Percentiles rank a stretch among this genome's conserved stretches.
phyloP scores from a whole-genome alignment of 2,329 filamentous ascomycete species.

The Ophiognomonia clavigignenti-juglandacearum region DNA sequence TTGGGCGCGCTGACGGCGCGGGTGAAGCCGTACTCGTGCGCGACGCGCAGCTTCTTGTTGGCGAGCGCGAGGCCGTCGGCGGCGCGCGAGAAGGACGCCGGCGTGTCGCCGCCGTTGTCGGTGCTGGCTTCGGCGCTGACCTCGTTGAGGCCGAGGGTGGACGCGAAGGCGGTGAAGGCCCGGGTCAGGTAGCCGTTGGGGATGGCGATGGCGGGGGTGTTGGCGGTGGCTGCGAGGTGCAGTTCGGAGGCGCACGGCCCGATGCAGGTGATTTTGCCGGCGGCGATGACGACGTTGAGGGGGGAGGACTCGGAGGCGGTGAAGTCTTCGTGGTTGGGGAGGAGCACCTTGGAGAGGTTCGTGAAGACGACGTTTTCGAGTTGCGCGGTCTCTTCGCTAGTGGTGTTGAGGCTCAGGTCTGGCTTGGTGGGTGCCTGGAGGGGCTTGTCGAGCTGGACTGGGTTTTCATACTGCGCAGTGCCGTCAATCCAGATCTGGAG shows the following conservation, averaged over 20 bases:
- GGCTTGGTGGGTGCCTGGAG: conserved; percentile 32
- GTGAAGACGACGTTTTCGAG: conserved; percentile 46
- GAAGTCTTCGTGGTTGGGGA: conserved; percentile 37
- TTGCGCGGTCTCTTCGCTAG: conserved; percentile 35
- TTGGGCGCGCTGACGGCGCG: conserved; percentile 53
- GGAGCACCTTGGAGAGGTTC: conserved; percentile 47
- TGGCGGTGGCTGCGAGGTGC: conserved; percentile 29
- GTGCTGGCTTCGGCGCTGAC: conserved; percentile 54
- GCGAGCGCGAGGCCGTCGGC: conserved; percentile 52
- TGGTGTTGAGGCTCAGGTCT: conserved; percentile 33
- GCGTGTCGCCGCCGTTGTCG: conserved; percentile 43
- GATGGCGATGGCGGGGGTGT: conserved; percentile 39
- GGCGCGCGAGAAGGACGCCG: conserved; percentile 56
- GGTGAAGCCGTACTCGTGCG: conserved; percentile 53
- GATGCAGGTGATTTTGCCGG: conserved; percentile 52
- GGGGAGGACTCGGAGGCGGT: conserved; percentile 20
- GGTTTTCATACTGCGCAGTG: conserved; percentile 49
- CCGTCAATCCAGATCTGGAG: conserved; percentile 63
- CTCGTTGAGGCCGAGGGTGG: conserved; percentile 56
- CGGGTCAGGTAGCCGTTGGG: conserved; percentile 56
- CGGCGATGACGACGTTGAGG: conserved; percentile 47
- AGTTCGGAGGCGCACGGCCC: conserved; percentile 47
- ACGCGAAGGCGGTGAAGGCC: conserved; percentile 57
- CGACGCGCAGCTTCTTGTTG: conserved; percentile 49
- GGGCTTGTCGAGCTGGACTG: conserved; percentile 50